These are phyloP conservation scores for Cryoendolithus antarcticus DNA, from an alignment of 2,329 filamentous ascomycete species.

Conservation along the genomic window DNA sequence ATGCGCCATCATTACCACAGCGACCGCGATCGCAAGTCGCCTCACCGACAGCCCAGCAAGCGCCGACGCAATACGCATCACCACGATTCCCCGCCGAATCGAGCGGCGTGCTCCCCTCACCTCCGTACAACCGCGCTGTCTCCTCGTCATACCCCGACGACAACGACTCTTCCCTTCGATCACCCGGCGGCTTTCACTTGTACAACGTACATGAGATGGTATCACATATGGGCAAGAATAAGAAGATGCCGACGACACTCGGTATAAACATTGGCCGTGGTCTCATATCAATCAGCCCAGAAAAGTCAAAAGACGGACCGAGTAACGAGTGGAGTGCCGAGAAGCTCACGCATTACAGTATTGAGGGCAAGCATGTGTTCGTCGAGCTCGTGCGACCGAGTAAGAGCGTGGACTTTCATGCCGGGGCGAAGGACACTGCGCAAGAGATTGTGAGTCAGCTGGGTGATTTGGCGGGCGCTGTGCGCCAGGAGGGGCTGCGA, in stretches of 20 bases:
- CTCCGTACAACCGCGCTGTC: conserved; percentile 37
- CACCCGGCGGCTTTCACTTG: conserved; percentile 75
- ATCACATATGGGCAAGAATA: conserved; percentile 89
- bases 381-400: conserved; percentile 83
- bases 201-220: conserved; percentile 98
- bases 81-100: conserved; percentile 24
- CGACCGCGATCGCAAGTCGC: conserved; percentile 46
- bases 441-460: conserved; percentile 82
- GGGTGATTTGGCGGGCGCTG: conserved; percentile 77
- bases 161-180: conserved; percentile 18
- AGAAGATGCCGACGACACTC: conserved; percentile 95
- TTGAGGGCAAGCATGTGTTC: conserved; percentile 96
- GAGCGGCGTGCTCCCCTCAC: conserved; percentile 36
- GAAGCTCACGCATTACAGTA: conserved; percentile 92
- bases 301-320: conserved; percentile 68
- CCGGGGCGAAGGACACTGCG: conserved; percentile 91
- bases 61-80: conserved; percentile 9
- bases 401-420: conserved; percentile 93
- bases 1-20: conserved; percentile 50
- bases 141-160: conserved; percentile 10
- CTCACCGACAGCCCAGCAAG: conserved; percentile 28
- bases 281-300: conserved; percentile 79
- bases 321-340: conserved; percentile 90
- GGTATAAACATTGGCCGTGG: conserved; percentile 87
- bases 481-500: conserved; percentile 66